Percentiles rank a stretch among this genome's conserved stretches.
Conservation (phyloP, 768 basidiomycete genomes). For the Cystobasidiopsis lactophilus region DNA sequence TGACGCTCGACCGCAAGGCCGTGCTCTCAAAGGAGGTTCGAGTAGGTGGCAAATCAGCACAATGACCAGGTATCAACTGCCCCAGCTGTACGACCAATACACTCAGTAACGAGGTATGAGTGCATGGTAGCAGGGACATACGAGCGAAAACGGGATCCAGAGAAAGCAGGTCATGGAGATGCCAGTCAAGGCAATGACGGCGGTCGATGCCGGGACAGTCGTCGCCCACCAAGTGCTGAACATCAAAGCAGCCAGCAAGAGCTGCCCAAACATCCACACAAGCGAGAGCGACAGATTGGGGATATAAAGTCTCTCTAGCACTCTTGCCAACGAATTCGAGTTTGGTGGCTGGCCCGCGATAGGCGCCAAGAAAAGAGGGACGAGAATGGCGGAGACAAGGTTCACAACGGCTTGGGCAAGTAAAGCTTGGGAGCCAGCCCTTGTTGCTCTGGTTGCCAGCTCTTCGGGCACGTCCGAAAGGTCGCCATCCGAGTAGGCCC, state of each 20-base stretch:
- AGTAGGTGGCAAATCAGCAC: not conserved
- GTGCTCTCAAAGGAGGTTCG: no score
- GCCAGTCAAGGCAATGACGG: conserved; percentile 55
- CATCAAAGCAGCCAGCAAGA: conserved; percentile 21
- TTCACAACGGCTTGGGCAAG: conserved; percentile 52
- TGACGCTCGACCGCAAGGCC: not conserved
- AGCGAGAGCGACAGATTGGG: conserved; percentile 2
- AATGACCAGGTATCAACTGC: conserved; percentile 3
- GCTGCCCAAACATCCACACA: conserved; percentile 34
- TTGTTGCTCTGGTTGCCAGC: conserved; percentile 37
- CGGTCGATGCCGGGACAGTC: conserved; percentile 42
- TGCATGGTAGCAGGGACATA: not conserved
- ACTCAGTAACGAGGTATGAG: not conserved
- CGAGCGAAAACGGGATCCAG: conserved; percentile 36
- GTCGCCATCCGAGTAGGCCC: conserved; percentile 21
- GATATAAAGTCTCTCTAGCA: not conserved
- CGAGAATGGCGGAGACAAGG: conserved; percentile 41
- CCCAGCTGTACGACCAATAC: not conserved
- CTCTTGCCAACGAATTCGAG: not conserved
- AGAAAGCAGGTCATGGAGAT: conserved; percentile 80
- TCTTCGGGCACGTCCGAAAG: conserved; percentile 1
- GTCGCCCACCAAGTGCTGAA: conserved; percentile 41
- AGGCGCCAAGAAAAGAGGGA: conserved; percentile 37
- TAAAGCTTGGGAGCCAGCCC: conserved; percentile 61
- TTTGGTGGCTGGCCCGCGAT: not conserved